phyloP scores from a whole-genome alignment of 169 alveolate genomes.

The Plasmodium reichenowi region DNA sequence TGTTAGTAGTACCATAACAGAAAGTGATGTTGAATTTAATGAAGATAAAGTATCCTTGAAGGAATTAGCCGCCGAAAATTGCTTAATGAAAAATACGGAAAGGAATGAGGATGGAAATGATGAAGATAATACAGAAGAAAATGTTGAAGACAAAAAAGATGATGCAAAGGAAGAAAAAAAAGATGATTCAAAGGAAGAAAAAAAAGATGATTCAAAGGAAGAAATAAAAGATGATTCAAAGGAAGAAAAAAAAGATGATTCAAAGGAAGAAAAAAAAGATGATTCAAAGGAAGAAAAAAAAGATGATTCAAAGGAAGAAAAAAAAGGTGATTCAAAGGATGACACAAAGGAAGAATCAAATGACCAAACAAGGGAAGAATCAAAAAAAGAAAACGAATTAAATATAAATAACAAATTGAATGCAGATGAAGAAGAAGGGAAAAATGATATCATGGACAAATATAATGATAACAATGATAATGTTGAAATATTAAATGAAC shows the following conservation, averaged over 20 bases:
- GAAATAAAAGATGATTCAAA: not conserved
- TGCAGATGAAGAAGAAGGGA: constrained; percentile 43
- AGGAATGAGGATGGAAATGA: constrained; percentile 18
- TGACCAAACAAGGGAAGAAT: not conserved
- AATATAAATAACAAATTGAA: constrained; percentile 32
- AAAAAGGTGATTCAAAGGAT: not conserved
- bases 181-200: not conserved
- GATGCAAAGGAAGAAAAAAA: constrained; percentile 1
- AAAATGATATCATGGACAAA: not conserved
- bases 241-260: constrained; percentile 1
- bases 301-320: not conserved
- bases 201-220: constrained; percentile 5
- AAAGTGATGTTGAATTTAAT: constrained; percentile 34
- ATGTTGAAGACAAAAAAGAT: constrained; percentile 26
- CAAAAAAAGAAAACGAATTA: constrained; percentile 12
- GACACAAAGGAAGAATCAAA: not conserved
- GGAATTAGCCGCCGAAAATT: constrained; percentile 19
- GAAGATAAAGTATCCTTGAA: constrained; percentile 16
- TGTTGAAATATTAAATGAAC: constrained; percentile 54
- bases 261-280: constrained; percentile 4
- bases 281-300: constrained; percentile 5
- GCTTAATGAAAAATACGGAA: constrained; percentile 3
- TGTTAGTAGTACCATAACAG: constrained; percentile 65
- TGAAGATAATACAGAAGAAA: constrained; percentile 11
- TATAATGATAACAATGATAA: not conserved